Percentiles rank a stretch among this genome's conserved stretches.
phyloP scores from a whole-genome alignment of 2,329 filamentous ascomycete species.

The Fusarium fracticaudum region DNA sequence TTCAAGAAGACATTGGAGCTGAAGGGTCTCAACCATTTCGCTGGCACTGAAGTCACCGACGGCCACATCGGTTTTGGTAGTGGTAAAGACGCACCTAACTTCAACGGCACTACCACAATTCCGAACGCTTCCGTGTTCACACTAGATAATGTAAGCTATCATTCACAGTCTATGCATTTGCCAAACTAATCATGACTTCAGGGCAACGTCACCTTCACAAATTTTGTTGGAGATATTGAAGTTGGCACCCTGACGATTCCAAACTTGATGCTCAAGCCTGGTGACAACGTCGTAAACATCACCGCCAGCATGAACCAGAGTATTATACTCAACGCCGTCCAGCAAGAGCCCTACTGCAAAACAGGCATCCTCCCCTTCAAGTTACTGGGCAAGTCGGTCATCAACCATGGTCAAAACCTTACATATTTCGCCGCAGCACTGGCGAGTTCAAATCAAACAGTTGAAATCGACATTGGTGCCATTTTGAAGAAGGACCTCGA shows the following conservation, averaged over 20 bases:
- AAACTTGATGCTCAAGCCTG: slow-evolving; percentile 67
- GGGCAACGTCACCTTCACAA: slow-evolving; percentile 72
- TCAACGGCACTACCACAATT: slow-evolving; percentile 67
- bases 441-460: slow-evolving; percentile 58
- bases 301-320: slow-evolving; percentile 63
- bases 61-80: slow-evolving; percentile 56
- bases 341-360: slow-evolving; percentile 61
- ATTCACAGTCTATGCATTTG: not conserved
- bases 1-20: slow-evolving; percentile 66
- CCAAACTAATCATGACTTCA: slow-evolving; percentile 40
- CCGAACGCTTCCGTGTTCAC: slow-evolving; percentile 72
- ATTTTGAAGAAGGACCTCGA: slow-evolving; percentile 51
- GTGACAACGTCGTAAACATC: slow-evolving; percentile 65
- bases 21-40: slow-evolving; percentile 64
- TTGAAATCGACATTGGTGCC: slow-evolving; percentile 61
- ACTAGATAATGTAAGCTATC: slow-evolving; percentile 67
- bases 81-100: slow-evolving; percentile 63
- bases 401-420: slow-evolving; percentile 61
- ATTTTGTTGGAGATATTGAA: slow-evolving; percentile 59
- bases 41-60: slow-evolving; percentile 62
- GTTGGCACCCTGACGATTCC: slow-evolving; percentile 68
- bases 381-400: slow-evolving; percentile 62
- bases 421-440: slow-evolving; percentile 67
- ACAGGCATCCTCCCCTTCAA: slow-evolving; percentile 64
- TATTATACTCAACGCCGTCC: slow-evolving; percentile 53